Evolutionary conservation across 129 eudicot genomes (phyloP), one percentile per base, ranked within the genome.

Genomic region (Centella asiatica): DNA sequence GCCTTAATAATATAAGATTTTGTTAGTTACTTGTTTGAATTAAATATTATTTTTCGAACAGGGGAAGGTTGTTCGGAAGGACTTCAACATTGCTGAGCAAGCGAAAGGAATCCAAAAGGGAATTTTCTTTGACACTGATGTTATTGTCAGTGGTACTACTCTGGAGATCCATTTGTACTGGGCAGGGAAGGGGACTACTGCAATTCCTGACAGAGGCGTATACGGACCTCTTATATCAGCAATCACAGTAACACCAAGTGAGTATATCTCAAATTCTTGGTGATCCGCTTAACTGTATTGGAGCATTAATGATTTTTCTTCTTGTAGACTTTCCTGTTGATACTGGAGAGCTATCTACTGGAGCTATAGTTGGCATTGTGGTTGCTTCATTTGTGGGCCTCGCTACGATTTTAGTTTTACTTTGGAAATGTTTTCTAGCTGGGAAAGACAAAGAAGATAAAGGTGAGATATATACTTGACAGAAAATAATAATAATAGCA

Each of bases 141-240:
- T 64, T 45, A 10, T 3, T 0, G 44, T 69, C 0, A 33, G 31
- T 46, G 65, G 64, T 54, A 49, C 66, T 61, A 69, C 73, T 27
- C 17, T 69, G 46, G 73, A 44, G 73, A 58, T 69, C 57, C 65
- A 58, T 52, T 44, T 62, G 51, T 62, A 62, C 58, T 74, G 79
- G 69, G 36, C 60, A 12, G 74, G 74, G 15, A 75, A 64, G 42
- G 79, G 74, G 52, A 75, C 79, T 53, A 75, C 59, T 19, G 56
- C 60, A 14, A 26, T 68, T 56, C 79, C 79, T 44, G 60, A 54
- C 23, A 52, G 66, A 62, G 74, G 66, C 26, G 67, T 55, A 18
- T 75, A 75, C 49, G 79, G 79, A 15, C 81, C 81, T 53, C 76
- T 76, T 11, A 71, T 76, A 47, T 76, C 81, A 0, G 81, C 77